Evolutionary conservation across 306 rosid genomes (phyloP), one percentile per base, ranked within the genome.

Genomic region (Malus sylvestris): DNA sequence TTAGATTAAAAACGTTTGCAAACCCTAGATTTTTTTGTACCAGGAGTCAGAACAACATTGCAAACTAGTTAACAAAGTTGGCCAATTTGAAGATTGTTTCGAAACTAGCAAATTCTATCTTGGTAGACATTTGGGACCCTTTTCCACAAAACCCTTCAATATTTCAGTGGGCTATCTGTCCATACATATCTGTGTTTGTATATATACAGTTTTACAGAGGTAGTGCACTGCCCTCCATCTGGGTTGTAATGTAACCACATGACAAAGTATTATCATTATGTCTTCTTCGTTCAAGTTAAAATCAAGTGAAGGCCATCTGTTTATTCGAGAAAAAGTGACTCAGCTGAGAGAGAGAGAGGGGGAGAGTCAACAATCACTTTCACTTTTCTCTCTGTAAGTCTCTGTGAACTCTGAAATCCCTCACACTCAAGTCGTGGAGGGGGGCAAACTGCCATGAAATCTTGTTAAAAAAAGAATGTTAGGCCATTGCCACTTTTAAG

Each of bases 281-380:
- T 79, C 82, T 72, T 73, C 82, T 79, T 73, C 78, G 57, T 82
- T 70, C 66, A 73, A 42, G 77, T 60, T 11, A 64, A 33, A 64
- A 33, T 18, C 20, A 62, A 62, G 6, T 62, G n/a, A 64, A 84
- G 68, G 71, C 55, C 12, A 25, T 58, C 32, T 63, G 68, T 64
- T 65, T 46, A 73, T 32, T 57, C 46, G 10, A 60, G 55, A 27
- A 66, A 70, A 81, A 40, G 53, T 57, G 25, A 33, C 27, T 72
- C 83, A 75, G 58, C 57, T 44, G 40, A 5, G 40, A 6, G 40
- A 35, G 16, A 2, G 44, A 38, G 23, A 9, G 32, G 2, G 52
- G 6, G 27, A 72, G 52, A 45, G 25, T 33, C 44, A 30, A 51
- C 73, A 51, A 57, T 84, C 76, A 66, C 85, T 78, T 74, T 81